phyloP scores from a whole-genome alignment of 2,329 filamentous ascomycete species.

The Exserohilum turcica region DNA sequence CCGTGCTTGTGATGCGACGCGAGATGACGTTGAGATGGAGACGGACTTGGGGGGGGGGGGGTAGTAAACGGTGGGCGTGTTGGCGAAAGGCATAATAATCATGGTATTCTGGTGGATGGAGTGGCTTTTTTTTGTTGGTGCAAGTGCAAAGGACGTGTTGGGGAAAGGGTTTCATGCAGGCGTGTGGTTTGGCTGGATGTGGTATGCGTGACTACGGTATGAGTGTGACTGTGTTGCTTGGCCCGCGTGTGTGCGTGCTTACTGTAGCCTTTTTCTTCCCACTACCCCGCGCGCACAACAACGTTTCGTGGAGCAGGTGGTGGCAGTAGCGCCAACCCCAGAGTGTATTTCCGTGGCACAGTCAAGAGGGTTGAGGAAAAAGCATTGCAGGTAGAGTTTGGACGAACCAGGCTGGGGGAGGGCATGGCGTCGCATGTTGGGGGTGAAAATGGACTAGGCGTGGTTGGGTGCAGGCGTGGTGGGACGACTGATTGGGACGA shows the following conservation, averaged over 20 bases:
- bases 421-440: not conserved
- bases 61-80: not conserved
- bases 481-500: not conserved
- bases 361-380: no score
- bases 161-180: not conserved
- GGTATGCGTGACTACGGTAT: no score
- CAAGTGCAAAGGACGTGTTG: not conserved
- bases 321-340: not conserved
- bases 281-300: not conserved
- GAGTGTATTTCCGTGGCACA: not conserved
- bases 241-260: not conserved
- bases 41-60: no score
- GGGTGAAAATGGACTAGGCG: not conserved
- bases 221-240: not conserved
- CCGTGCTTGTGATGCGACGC: slow-evolving; percentile 6
- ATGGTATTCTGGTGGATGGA: not conserved
- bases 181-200: not conserved
- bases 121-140: not conserved
- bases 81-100: not conserved
- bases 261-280: no score
- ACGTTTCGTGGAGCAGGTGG: not conserved
- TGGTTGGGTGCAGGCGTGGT: not conserved
- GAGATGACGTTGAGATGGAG: slow-evolving; percentile 2
- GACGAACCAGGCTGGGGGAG: no score
- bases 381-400: no score